Base-by-base conservation (phyloP, 78 protist genomes). In the Dictyostelium discoideum region DNA sequence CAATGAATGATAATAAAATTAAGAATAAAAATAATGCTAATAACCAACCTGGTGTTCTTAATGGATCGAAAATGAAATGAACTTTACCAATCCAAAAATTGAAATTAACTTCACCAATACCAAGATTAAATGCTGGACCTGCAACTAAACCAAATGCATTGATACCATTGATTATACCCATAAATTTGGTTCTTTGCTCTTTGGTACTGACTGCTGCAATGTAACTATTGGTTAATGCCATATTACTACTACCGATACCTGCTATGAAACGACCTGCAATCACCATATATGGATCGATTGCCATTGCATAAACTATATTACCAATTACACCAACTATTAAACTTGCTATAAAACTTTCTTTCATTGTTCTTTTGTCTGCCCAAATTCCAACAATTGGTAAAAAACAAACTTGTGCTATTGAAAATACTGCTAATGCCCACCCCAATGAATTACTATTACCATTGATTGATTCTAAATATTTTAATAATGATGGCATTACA, bases 81-180 rank as follows among this genome's bases (percentile, higher is more conserved):
- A 89, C 14, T 24, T 46, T 89, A 14, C 44, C 50, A 26, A 89
- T 80, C 65, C 72, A 26, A 29, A 89, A 48, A 18, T 42, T 20
- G 16, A 46, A 67, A 14, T 89, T 81, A 14, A 69, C 39, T 40
- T 22, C 32, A 24, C 48, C 18, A 6, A 89, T 69, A 18, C 46
- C 39, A 18, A 89, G 67, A 67, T 89, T 89, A 18, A 89, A 89
- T 4, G 87, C 87, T 18, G 94, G 94, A 20, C 94, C 94, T 5
- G 94, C 94, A 20, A 89, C 94, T 44, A 89, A 67, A 29, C 94
- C 94, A 20, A 89, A 40, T 10, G 94, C 94, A 67, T 89, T 89
- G n/a, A 89, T 78, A 22, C 94, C 94, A 32, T 89, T 89, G 4
- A 89, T 67, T n/a, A 79, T 89, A 9, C 77, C 94, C 86, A 80